Conservation (phyloP, 306 rosid genomes). For the Cucumis hystrix region DNA sequence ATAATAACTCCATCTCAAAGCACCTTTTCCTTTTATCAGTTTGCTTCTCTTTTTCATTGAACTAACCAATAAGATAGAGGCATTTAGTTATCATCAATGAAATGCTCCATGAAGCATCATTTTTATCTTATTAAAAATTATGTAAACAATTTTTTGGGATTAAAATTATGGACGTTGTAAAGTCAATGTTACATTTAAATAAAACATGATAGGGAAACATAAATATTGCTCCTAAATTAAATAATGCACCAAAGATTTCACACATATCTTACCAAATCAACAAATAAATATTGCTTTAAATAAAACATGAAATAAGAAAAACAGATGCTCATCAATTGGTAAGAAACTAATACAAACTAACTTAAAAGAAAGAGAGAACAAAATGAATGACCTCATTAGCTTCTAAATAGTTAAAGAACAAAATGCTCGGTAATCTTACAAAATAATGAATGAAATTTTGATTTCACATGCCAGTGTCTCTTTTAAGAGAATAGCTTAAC, state of each 20-base stretch:
- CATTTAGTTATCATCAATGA: neutral
- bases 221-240: no score
- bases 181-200: neutral
- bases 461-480: neutral
- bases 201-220: no score
- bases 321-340: constrained; percentile 1
- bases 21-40: neutral
- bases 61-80: neutral
- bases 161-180: constrained; percentile 1
- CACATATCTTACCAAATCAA: no score
- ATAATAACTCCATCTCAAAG: neutral
- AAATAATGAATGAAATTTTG: neutral
- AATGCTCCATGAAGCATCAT: neutral
- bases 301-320: no score
- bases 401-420: constrained; percentile 22
- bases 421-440: neutral
- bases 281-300: no score
- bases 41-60: neutral
- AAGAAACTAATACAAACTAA: neutral
- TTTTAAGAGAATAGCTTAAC: neutral
- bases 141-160: neutral
- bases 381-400: constrained; percentile 70
- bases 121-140: neutral
- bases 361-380: neutral
- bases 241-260: no score